Conservation (phyloP, 2,329 filamentous ascomycete genomes). For the Monosporascus sp. region DNA sequence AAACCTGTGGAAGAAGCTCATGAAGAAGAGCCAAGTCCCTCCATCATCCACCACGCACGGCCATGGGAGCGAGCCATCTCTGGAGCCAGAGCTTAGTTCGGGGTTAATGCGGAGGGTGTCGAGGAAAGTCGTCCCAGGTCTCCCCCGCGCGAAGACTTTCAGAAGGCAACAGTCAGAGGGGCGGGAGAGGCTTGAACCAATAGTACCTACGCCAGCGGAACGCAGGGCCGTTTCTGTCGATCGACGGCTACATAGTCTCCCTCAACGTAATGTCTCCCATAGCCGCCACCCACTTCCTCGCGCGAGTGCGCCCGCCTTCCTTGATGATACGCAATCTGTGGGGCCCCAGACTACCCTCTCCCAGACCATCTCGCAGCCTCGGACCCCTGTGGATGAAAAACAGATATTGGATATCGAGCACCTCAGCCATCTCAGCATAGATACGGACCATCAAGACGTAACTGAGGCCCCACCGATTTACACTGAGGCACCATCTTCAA, state of each 20-base stretch:
- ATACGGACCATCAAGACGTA: constrained; percentile 22
- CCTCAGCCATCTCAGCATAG: constrained; percentile 13
- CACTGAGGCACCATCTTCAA: constrained; percentile 14
- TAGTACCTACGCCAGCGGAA: constrained; percentile 58
- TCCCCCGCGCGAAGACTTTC: constrained; percentile 75
- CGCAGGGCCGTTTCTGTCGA: constrained; percentile 67
- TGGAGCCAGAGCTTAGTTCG: constrained; percentile 18
- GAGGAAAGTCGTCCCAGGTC: constrained; percentile 66
- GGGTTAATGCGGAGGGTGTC: constrained; percentile 38
- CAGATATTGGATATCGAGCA: constrained; percentile 22
- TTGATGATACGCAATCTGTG: constrained; percentile 26
- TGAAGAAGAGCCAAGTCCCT: constrained; percentile 18
- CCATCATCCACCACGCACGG: constrained; percentile 13
- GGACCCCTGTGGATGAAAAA: constrained; percentile 29
- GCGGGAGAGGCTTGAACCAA: constrained; percentile 65
- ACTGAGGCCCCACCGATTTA: constrained; percentile 13
- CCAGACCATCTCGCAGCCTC: constrained; percentile 22
- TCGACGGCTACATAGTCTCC: constrained; percentile 31
- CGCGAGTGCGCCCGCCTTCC: constrained; percentile 44
- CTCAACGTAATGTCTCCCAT: constrained; percentile 30
- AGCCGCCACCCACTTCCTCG: constrained; percentile 34
- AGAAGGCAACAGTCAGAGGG: constrained; percentile 78
- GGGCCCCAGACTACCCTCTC: constrained; percentile 17
- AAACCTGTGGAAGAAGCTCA: constrained; percentile 18
- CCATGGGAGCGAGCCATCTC: constrained; percentile 18